Percentiles rank a stretch among this genome's conserved stretches.
Evolutionary conservation across 192 early-diverging fungal genomes (phyloP).

Genomic region (Cladochytrium replicatum): DNA sequence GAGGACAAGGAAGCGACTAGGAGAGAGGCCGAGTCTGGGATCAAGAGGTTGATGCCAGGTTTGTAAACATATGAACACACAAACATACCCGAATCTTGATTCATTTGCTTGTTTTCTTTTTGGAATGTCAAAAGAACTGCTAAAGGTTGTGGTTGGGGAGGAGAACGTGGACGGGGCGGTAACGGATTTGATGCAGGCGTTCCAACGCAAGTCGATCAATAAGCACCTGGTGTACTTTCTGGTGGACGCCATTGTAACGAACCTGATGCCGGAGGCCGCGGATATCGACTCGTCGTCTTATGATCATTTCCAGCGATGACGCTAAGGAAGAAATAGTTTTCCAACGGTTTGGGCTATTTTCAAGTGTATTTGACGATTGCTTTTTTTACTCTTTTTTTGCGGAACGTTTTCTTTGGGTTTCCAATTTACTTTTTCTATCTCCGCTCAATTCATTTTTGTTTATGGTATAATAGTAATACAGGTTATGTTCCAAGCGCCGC

Average conservation of each 20-base stretch:
- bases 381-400: no score
- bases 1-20: slow-evolving; percentile 6
- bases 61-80: background rate
- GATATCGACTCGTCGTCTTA: no score
- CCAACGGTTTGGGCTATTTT: no score
- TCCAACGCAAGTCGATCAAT: slow-evolving; percentile 23
- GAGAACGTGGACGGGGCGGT: slow-evolving; percentile 10
- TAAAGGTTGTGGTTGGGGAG: slow-evolving; percentile 2
- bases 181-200: slow-evolving; percentile 10
- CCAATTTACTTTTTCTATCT: no score
- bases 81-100: background rate
- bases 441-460: no score
- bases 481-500: no score
- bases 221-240: slow-evolving; percentile 26
- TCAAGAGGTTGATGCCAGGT: slow-evolving; percentile 4
- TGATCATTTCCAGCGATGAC: no score
- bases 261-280: slow-evolving; percentile 17
- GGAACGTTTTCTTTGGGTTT: no score
- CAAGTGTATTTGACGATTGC: no score
- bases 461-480: no score
- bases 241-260: slow-evolving; percentile 18
- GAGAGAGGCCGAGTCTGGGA: background rate
- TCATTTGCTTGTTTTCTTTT: background rate
- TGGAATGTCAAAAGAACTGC: background rate
- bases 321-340: no score